These are phyloP conservation scores for Naematelia encephala DNA, from an alignment of 768 basidiomycete genomes.

Conservation along the genomic window DNA sequence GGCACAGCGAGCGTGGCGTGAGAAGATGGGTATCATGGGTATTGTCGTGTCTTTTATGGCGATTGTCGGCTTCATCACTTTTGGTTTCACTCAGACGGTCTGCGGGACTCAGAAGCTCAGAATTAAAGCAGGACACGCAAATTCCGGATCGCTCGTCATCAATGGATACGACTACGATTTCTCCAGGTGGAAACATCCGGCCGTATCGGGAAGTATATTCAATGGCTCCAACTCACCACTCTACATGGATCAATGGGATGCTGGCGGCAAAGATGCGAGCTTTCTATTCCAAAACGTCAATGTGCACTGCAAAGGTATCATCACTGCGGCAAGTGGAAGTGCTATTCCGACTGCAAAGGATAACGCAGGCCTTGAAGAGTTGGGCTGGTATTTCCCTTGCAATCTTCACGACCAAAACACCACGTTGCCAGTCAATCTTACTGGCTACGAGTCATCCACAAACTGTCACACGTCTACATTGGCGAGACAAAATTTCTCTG, in stretches of 20 bases:
- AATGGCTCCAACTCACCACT: constrained; percentile 81
- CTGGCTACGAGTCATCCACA: constrained; percentile 62
- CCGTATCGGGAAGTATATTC: constrained; percentile 60
- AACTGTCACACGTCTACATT: constrained; percentile 68
- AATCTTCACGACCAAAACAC: constrained; percentile 78
- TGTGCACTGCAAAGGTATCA: constrained; percentile 71
- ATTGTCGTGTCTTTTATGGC: constrained; percentile 84
- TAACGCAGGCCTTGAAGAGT: constrained; percentile 46
- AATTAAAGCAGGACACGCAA: constrained; percentile 73
- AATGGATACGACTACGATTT: constrained; percentile 94
- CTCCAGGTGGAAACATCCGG: constrained; percentile 77
- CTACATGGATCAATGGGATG: constrained; percentile 67
- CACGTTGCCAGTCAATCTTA: constrained; percentile 61
- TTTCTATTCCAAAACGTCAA: constrained; percentile 95
- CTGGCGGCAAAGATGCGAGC: constrained; percentile 82
- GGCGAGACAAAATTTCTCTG: constrained; percentile 59
- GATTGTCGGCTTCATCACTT: constrained; percentile 92
- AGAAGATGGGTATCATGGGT: constrained; percentile 89
- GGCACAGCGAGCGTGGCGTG: constrained; percentile 93
- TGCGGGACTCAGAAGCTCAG: constrained; percentile 84
- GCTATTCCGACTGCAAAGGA: constrained; percentile 64
- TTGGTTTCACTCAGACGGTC: constrained; percentile 92
- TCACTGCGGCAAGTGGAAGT: constrained; percentile 68
- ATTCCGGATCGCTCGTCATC: constrained; percentile 78
- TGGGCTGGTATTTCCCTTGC: constrained; percentile 98